Evolutionary conservation across 2,329 filamentous ascomycete genomes (phyloP).

Genomic region (Venturia oleaginea): DNA sequence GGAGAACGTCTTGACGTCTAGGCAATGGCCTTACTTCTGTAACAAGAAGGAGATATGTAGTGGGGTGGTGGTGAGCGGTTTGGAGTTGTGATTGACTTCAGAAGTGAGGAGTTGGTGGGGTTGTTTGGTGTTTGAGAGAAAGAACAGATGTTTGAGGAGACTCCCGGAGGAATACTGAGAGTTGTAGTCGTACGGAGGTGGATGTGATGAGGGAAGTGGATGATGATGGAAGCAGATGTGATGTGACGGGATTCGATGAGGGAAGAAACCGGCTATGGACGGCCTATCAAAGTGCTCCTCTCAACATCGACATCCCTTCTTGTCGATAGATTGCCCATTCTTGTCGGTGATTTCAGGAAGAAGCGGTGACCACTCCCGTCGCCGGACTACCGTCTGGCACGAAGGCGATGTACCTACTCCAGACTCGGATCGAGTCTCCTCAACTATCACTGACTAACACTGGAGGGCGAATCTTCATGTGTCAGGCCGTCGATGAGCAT

Average conservation of each 20-base stretch:
- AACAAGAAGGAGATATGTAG: neutral
- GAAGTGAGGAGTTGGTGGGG: neutral
- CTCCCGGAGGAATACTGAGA: too few relatives aligned
- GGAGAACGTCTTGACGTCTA: slow-evolving; percentile 91
- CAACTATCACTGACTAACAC: neutral
- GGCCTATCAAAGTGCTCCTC: neutral
- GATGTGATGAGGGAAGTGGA: too few relatives aligned
- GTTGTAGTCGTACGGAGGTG: too few relatives aligned
- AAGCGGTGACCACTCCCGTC: too few relatives aligned
- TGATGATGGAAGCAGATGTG: neutral
- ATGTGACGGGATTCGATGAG: neutral
- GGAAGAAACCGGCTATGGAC: neutral
- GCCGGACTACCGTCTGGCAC: too few relatives aligned
- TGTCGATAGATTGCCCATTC: neutral
- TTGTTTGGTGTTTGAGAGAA: neutral
- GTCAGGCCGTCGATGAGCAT: neutral
- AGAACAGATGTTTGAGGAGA: neutral
- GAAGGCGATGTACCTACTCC: too few relatives aligned
- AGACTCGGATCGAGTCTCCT: too few relatives aligned
- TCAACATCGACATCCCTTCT: neutral
- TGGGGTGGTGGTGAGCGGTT: neutral
- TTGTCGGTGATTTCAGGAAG: neutral
- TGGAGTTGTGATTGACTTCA: neutral
- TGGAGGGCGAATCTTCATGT: too few relatives aligned
- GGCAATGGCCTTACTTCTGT: slow-evolving; percentile 28